These are phyloP conservation scores for Ceratocystis albifundus DNA, from an alignment of 2,329 filamentous ascomycete species.

Conservation along the genomic window DNA sequence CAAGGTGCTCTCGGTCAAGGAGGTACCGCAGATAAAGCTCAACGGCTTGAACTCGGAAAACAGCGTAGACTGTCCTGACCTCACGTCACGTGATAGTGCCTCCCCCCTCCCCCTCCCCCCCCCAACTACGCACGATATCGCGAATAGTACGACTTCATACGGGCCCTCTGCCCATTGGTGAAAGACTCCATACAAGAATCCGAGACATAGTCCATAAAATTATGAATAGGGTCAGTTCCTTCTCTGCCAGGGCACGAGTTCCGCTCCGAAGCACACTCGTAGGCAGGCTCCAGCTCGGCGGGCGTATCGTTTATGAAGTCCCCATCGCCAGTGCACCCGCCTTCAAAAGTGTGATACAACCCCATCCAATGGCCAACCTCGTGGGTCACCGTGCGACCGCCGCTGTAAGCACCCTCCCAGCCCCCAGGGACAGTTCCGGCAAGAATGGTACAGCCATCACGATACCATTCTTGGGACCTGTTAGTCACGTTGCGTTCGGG, in stretches of 20 bases:
- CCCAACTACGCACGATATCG: constrained; percentile 18
- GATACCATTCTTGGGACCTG: constrained; percentile 30
- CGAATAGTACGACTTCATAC: constrained; percentile 22
- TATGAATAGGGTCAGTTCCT: constrained; percentile 32
- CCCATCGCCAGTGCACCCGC: constrained; percentile 31
- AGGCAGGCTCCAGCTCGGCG: constrained; percentile 29
- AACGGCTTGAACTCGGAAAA: too few species aligned
- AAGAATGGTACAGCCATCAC: constrained; percentile 34
- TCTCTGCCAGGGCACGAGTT: constrained; percentile 30
- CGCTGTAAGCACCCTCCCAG: constrained; percentile 29
- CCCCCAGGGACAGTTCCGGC: constrained; percentile 33
- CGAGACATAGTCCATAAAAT: constrained; percentile 35
- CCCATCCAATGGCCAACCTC: constrained; percentile 42
- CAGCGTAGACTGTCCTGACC: too few species aligned
- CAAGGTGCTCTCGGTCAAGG: too few species aligned
- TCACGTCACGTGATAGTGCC: too few species aligned
- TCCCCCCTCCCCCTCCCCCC: too few species aligned
- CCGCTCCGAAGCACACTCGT: constrained; percentile 32
- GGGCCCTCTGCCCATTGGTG: constrained; percentile 32
- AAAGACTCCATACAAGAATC: constrained; percentile 39
- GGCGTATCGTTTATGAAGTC: constrained; percentile 36
- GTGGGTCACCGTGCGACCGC: constrained; percentile 31
- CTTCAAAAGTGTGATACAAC: constrained; percentile 39
- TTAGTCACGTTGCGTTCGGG: constrained; percentile 29
- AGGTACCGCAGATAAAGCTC: neutral